phyloP scores from a whole-genome alignment of 75 land plant genomes.

The Pinus tabuliformis region DNA sequence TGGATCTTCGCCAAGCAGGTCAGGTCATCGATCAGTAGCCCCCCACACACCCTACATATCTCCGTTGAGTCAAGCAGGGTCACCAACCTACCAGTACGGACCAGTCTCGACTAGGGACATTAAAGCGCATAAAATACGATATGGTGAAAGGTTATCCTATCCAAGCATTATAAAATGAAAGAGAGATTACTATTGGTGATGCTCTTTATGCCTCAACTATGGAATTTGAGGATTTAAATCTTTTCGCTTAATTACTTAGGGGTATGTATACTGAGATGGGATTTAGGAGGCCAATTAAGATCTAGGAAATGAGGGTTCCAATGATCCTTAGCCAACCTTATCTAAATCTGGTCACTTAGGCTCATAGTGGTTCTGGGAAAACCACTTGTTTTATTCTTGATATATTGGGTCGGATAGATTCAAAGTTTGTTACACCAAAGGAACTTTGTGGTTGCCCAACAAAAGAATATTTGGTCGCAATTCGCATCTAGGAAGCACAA shows the following conservation, averaged over 20 bases:
- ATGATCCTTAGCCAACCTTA: slow-evolving; percentile 90
- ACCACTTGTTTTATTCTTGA: slow-evolving; percentile 96
- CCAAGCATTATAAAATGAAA: slow-evolving; percentile 30
- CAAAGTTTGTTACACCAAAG: slow-evolving; percentile 59
- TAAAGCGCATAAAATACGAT: slow-evolving; percentile 22
- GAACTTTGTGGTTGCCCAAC: slow-evolving; percentile 94
- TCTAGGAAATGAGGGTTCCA: slow-evolving; percentile 83
- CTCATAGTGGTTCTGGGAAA: slow-evolving; percentile 97
- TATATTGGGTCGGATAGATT: slow-evolving; percentile 86
- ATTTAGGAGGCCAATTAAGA: slow-evolving; percentile 83
- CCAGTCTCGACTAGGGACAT: too few species aligned
- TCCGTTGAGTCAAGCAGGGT: too few species aligned
- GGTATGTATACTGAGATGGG: slow-evolving; percentile 73
- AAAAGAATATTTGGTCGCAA: slow-evolving; percentile 31
- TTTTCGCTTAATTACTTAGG: slow-evolving; percentile 49
- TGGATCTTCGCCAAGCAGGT: too few species aligned
- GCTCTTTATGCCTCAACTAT: slow-evolving; percentile 69
- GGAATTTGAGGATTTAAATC: slow-evolving; percentile 68
- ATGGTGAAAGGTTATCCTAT: slow-evolving; percentile 56
- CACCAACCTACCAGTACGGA: too few species aligned
- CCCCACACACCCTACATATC: too few species aligned
- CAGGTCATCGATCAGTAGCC: too few species aligned
- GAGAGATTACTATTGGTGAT: slow-evolving; percentile 46
- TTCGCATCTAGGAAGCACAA: too few species aligned
- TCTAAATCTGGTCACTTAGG: slow-evolving; percentile 80